A percentile compares a stretch with the other conserved stretches of the same genome.
Conservation (phyloP, 2,329 filamentous ascomycete genomes). For the Aspergillus candidus region DNA sequence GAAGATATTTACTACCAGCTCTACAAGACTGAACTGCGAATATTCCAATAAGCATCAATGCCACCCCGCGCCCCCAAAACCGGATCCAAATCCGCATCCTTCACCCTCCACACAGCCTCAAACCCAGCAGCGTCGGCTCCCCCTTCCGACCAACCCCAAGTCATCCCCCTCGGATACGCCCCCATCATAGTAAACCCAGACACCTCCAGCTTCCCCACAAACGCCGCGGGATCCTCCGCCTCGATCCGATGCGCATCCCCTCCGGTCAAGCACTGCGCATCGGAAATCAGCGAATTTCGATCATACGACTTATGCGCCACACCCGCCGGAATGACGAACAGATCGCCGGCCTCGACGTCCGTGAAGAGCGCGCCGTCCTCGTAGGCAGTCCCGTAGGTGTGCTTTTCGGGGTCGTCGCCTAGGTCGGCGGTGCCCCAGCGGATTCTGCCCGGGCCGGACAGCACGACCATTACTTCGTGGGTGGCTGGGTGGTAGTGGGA, state of each 20-base stretch:
- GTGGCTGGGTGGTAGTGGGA: slow-evolving; percentile 54
- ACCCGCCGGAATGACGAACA: slow-evolving; percentile 54
- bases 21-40: too few relatives aligned
- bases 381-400: slow-evolving; percentile 12
- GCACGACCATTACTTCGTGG: slow-evolving; percentile 55
- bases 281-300: slow-evolving; percentile 26
- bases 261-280: slow-evolving; percentile 35
- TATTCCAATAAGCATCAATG: background rate
- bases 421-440: slow-evolving; percentile 51
- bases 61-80: slow-evolving; percentile 34
- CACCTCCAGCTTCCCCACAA: slow-evolving; percentile 33
- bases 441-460: slow-evolving; percentile 49
- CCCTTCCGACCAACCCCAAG: slow-evolving; percentile 49
- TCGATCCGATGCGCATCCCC: slow-evolving; percentile 31
- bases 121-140: slow-evolving; percentile 40
- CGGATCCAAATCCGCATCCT: slow-evolving; percentile 44
- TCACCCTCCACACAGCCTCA: slow-evolving; percentile 42
- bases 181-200: slow-evolving; percentile 53
- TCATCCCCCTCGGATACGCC: slow-evolving; percentile 46
- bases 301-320: slow-evolving; percentile 51
- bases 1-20: too few relatives aligned
- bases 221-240: slow-evolving; percentile 26
- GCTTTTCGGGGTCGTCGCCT: slow-evolving; percentile 4
- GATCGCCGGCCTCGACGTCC: slow-evolving; percentile 47
- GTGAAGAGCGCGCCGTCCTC: slow-evolving; percentile 49